These are phyloP conservation scores for Hypoxylon lenormandii DNA, from an alignment of 495 filamentous ascomycete species.

Conservation along the genomic window DNA sequence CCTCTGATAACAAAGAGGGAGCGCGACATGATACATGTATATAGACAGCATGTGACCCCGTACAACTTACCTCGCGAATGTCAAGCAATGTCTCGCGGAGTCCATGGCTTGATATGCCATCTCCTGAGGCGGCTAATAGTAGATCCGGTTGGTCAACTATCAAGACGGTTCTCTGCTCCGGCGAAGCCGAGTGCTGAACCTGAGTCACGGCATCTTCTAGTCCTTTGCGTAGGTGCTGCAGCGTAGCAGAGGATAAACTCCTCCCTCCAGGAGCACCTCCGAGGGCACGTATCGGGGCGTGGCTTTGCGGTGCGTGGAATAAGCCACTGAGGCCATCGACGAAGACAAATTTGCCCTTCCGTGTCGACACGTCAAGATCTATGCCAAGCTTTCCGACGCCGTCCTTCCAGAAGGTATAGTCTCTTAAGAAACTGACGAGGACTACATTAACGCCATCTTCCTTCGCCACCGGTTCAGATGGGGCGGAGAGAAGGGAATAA, in stretches of 20 bases:
- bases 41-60: background rate
- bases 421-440: conserved; percentile 82
- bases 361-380: conserved; percentile 72
- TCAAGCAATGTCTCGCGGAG: conserved; percentile 62
- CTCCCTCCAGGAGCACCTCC: conserved; percentile 17
- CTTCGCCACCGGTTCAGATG: conserved; percentile 16
- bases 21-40: background rate
- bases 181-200: conserved; percentile 29
- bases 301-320: conserved; percentile 33
- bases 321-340: conserved; percentile 77
- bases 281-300: conserved; percentile 7
- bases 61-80: conserved; percentile 64
- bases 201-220: conserved; percentile 41
- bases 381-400: conserved; percentile 73
- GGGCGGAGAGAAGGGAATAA: conserved; percentile 63
- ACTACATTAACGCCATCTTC: conserved; percentile 64
- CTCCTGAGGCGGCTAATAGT: conserved; percentile 62
- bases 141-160: conserved; percentile 70
- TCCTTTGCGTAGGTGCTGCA: conserved; percentile 34
- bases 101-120: conserved; percentile 32
- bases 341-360: conserved; percentile 72
- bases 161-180: conserved; percentile 52
- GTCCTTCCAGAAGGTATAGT: conserved; percentile 79
- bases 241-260: conserved; percentile 27
- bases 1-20: conserved; percentile 6